Base-by-base conservation (phyloP, 2,329 filamentous ascomycete species). In the Penicillium glabrum region DNA sequence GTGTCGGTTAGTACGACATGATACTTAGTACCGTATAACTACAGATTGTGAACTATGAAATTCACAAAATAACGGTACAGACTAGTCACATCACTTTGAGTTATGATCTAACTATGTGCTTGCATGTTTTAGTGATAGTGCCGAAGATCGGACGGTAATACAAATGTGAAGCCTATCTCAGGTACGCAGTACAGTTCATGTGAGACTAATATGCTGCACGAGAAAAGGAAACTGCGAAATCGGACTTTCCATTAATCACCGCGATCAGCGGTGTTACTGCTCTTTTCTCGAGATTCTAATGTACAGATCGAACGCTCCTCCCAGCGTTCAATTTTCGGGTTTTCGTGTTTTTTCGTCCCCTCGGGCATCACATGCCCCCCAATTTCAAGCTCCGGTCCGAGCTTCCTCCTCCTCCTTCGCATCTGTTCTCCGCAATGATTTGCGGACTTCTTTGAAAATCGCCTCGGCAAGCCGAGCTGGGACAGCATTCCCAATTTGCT, bases 401-500 rank as follows among this genome's bases (percentile, higher is more conserved):
- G 14, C 21, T 31, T 21, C 24, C 8, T 44, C 37, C 19, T 43
- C 33, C 56, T 72, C 69, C 10, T 53, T 52, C 47, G 61, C 65
- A 55, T 81, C 79, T 0, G 69, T 73, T 49, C 63, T 62, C 51
- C 65, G 65, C 56, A 82, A 52, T 1, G 71, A 69, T 47, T 68
- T 69, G 23, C 71, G 67, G 4, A 80, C 69, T 47, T 74, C 69
- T 31, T 57, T 54, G 51, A 77, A 75, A 5, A 82, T 49, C 6
- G 70, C 72, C 51, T 72, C 69, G 0, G 76, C 76, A 9, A 82
- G 60, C 16, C 69, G 56, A 8, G 89, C 85, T 0, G 91, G 89
- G 16, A 93, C 91, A 0, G 90, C 90, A 66, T 95, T 93, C 0
- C 90, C 90, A 60, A 93, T 89, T 69, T 92, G 89, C 60, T 79